Evolutionary conservation across 1,284 basidiomycete genomes (phyloP).

Genomic region (Vanrija sp.): DNA sequence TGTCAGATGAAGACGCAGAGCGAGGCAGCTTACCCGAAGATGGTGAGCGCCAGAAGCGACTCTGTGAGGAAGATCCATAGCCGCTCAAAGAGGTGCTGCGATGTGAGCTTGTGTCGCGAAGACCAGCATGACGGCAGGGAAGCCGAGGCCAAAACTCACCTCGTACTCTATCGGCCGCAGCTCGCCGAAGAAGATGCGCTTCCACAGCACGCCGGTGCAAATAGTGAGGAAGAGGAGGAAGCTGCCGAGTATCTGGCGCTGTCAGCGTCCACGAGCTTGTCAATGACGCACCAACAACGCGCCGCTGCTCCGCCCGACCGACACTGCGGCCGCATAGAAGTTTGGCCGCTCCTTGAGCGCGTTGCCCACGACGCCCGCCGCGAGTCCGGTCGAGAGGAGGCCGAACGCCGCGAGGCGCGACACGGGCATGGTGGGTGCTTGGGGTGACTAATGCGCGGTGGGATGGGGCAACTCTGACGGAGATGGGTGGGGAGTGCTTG

Average conservation of each 20-base stretch:
- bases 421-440: constrained; percentile 7
- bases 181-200: constrained; percentile 86
- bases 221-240: constrained; percentile 78
- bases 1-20: neutral
- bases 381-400: constrained; percentile 64
- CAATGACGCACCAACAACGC: constrained; percentile 68
- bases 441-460: neutral
- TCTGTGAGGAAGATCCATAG: constrained; percentile 98
- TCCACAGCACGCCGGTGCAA: constrained; percentile 69
- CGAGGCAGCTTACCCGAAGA: constrained; percentile 62
- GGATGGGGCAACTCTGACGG: too few relatives aligned
- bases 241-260: constrained; percentile 78
- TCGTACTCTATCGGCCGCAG: constrained; percentile 87
- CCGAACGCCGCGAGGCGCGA: constrained; percentile 61
- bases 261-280: neutral
- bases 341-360: constrained; percentile 81
- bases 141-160: constrained; percentile 53
- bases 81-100: constrained; percentile 84
- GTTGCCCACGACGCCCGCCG: constrained; percentile 66
- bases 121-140: neutral
- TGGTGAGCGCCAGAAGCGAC: constrained; percentile 89
- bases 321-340: constrained; percentile 90
- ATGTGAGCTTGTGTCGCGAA: neutral
- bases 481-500: too few relatives aligned
- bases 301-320: constrained; percentile 84